Evolutionary conservation across 192 early-diverging fungal species (phyloP).

Genomic region (Umbelopsis isabellina): DNA sequence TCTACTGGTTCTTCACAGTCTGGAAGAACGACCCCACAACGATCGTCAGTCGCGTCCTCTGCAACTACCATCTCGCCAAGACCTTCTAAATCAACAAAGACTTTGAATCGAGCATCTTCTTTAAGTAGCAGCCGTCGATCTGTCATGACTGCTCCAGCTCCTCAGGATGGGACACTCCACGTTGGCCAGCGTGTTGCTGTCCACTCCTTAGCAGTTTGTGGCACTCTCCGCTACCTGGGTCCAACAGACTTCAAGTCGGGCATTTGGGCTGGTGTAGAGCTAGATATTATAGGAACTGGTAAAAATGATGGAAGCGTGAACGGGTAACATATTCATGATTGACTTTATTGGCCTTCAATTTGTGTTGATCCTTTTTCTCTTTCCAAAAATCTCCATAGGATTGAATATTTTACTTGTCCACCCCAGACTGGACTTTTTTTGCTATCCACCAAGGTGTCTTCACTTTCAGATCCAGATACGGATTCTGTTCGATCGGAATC

Average conservation of each 20-base stretch:
- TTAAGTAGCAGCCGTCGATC: not conserved
- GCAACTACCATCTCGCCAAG: constrained; percentile 17
- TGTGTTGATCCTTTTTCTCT: constrained; percentile 20
- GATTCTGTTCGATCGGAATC: constrained; percentile 31
- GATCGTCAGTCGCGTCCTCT: constrained; percentile 4
- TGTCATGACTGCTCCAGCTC: not conserved
- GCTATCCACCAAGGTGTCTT: constrained; percentile 57
- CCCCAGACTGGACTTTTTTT: constrained; percentile 74
- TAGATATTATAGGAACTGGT: constrained; percentile 71
- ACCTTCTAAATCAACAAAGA: constrained; percentile 6
- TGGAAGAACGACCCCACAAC: constrained; percentile 12
- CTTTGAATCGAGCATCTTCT: constrained; percentile 9
- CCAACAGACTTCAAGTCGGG: constrained; percentile 75
- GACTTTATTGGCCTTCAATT: not conserved
- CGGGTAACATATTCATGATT: constrained; percentile 44
- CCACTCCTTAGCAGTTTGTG: constrained; percentile 58
- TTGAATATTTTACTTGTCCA: constrained; percentile 72
- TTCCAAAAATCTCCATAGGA: constrained; percentile 37
- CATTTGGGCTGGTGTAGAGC: constrained; percentile 79
- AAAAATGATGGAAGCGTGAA: constrained; percentile 80
- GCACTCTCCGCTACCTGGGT: constrained; percentile 75
- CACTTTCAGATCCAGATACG: constrained; percentile 23
- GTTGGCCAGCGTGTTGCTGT: constrained; percentile 68
- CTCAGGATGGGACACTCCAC: not conserved
- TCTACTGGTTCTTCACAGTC: not conserved